Percentiles rank a stretch among this genome's conserved stretches.
Evolutionary conservation across 1,284 basidiomycete species (phyloP).

Genomic region (Ganoderma multipileum): DNA sequence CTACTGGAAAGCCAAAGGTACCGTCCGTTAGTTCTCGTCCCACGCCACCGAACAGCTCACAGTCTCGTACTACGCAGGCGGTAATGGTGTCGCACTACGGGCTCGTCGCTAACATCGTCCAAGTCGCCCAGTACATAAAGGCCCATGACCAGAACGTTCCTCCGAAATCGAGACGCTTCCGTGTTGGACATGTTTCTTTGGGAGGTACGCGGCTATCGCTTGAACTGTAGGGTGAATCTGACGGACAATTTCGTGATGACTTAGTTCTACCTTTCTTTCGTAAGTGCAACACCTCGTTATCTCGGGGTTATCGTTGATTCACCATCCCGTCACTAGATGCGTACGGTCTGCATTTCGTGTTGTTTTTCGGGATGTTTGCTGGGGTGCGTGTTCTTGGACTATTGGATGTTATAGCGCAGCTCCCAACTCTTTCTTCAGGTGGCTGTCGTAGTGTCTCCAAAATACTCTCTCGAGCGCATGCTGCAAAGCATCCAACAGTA

Average conservation of each 20-base stretch:
- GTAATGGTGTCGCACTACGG: conserved; percentile 71
- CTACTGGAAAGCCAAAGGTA: conserved; percentile 76
- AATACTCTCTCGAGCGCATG: conserved; percentile 69
- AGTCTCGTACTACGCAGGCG: conserved; percentile 48
- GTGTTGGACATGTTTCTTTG: conserved; percentile 14
- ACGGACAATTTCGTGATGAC: not conserved
- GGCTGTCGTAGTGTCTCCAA: conserved; percentile 68
- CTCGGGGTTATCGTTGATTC: not conserved
- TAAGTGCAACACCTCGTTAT: conserved; percentile 14
- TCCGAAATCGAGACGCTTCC: conserved; percentile 2
- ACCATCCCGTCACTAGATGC: conserved; percentile 52
- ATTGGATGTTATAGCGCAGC: not conserved
- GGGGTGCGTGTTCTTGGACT: conserved; percentile 44
- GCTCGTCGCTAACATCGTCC: conserved; percentile 37
- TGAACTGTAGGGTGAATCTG: not conserved
- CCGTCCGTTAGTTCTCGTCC: not conserved
- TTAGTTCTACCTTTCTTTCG: conserved; percentile 39
- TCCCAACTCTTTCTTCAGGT: conserved; percentile 37
- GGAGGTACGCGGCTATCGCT: not conserved
- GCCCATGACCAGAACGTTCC: conserved; percentile 10
- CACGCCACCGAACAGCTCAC: not conserved
- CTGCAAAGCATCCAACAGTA: conserved; percentile 69
- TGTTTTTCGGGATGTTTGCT: conserved; percentile 57
- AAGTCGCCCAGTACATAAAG: conserved; percentile 8
- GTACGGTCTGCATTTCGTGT: conserved; percentile 66